Evolutionary conservation across 495 filamentous ascomycete genomes (phyloP), one percentile per base, ranked within the genome.

Genomic region (Cercophora samala): DNA sequence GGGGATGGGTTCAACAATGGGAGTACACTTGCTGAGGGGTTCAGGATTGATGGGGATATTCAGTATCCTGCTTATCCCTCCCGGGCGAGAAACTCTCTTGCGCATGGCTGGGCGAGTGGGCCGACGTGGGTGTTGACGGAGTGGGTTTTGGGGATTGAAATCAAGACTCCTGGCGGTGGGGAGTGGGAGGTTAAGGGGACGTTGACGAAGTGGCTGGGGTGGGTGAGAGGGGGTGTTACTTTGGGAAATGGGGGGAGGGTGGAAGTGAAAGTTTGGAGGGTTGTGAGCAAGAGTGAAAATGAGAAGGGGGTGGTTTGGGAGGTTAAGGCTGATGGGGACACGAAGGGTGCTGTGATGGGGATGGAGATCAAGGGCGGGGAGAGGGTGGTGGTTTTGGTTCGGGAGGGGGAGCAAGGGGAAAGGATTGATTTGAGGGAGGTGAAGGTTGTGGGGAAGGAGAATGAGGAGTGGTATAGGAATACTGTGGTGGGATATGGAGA

Each of bases 51-150:
- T 71, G 87, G 86, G 22, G 74, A 81, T 23, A 75, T 86, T 29
- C 83, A 85, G 52, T 89, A 90, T 71, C 81, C 84, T 4, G 82
- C 84, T 0, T 88, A 88, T 72, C 73, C 67, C 51, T 82, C 82
- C 64, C 77, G 82, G 37, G 76, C 85, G 6, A 76, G 85, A 5
- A 80, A 85, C 24, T 82, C 76, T 17, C 87, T 89, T 65, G 82
- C 87, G 0, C 88, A 89, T 68, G 87, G 87, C 0, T 89, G 87
- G 87, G 78, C 83, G 0, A 78, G 83, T 4, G 85, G 86, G 11
- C 87, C 87, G 4, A 89, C 86, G 8, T 81, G 79, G 9, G 80
- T 82, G 11, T 73, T 90, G 32, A 84, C 78, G 2, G 76, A 81
- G 42, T 82, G 83, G 62, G 75, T 88, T 9, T 75, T 86, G 8